These are phyloP conservation scores for Rhizopogon roseolus DNA, from an alignment of 768 basidiomycete species.

Conservation along the genomic window DNA sequence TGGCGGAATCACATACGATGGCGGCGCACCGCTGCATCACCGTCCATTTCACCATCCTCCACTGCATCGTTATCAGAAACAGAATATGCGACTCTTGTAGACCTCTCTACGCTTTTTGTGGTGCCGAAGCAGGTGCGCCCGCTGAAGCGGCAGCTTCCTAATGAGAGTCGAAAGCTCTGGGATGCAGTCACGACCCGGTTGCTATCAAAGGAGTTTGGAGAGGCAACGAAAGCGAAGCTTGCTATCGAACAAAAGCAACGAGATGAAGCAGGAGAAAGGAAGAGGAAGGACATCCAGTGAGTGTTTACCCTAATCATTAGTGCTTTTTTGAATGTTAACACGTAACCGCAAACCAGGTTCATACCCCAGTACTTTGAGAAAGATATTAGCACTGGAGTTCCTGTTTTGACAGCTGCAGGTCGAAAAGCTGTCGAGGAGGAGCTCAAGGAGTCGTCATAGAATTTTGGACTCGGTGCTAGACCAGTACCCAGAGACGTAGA, in stretches of 20 bases:
- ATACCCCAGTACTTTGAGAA: conserved; percentile 72
- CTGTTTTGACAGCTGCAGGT: conserved; percentile 67
- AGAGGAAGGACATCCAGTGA: conserved; percentile 72
- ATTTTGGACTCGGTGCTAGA: background rate
- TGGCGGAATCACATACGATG: conserved; percentile 86
- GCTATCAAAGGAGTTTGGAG: conserved; percentile 79
- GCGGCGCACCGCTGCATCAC: conserved; percentile 49
- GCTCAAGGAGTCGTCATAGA: conserved; percentile 24
- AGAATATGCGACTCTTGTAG: conserved; percentile 68
- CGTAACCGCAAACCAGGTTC: conserved; percentile 41
- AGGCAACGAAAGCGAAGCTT: conserved; percentile 91
- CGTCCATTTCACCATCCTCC: conserved; percentile 31
- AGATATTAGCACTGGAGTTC: conserved; percentile 60
- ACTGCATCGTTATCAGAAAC: conserved; percentile 25
- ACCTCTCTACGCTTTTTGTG: conserved; percentile 63
- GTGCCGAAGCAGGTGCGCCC: conserved; percentile 86
- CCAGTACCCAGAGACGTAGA: background rate
- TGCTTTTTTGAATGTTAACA: background rate
- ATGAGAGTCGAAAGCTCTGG: conserved; percentile 89
- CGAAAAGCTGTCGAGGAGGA: conserved; percentile 72
- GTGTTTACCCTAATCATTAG: conserved; percentile 26
- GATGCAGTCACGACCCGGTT: conserved; percentile 72
- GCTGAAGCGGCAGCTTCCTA: conserved; percentile 67
- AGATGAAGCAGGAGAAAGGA: conserved; percentile 83
- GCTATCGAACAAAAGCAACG: conserved; percentile 91